phyloP scores from a whole-genome alignment of 345 rosid genomes.

The Populus pruinosa region DNA sequence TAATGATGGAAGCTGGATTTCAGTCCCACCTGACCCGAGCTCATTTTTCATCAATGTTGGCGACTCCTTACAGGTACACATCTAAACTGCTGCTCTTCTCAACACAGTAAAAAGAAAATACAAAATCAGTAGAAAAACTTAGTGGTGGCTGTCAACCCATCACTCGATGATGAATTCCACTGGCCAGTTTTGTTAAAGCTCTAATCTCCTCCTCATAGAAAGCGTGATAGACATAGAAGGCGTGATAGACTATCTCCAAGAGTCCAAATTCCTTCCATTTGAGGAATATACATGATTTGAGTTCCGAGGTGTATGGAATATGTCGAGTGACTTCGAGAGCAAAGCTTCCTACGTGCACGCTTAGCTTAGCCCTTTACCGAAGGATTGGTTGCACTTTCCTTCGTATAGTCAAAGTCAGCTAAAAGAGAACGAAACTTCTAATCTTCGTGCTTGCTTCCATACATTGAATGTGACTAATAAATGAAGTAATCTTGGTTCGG shows the following conservation, averaged over 20 bases:
- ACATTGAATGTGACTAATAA: background rate
- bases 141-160: background rate
- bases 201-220: no score
- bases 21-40: constrained; percentile 51
- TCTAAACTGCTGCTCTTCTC: background rate
- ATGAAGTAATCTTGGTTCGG: background rate
- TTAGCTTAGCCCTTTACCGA: no score
- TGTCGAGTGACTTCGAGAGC: no score
- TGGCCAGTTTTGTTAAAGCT: no score
- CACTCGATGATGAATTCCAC: no score
- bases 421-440: background rate
- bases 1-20: constrained; percentile 48
- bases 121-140: background rate
- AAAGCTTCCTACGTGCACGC: no score
- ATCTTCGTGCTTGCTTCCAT: background rate
- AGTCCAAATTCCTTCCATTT: background rate
- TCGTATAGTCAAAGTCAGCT: background rate
- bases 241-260: background rate
- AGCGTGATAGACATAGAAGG: background rate
- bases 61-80: constrained; percentile 47
- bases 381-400: background rate
- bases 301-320: no score
- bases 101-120: background rate
- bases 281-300: background rate
- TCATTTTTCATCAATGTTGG: constrained; percentile 54